Percentiles rank a stretch among this genome's conserved stretches.
Conservation (phyloP, 352 stramenopile species). For the Blastocystis sp. region DNA sequence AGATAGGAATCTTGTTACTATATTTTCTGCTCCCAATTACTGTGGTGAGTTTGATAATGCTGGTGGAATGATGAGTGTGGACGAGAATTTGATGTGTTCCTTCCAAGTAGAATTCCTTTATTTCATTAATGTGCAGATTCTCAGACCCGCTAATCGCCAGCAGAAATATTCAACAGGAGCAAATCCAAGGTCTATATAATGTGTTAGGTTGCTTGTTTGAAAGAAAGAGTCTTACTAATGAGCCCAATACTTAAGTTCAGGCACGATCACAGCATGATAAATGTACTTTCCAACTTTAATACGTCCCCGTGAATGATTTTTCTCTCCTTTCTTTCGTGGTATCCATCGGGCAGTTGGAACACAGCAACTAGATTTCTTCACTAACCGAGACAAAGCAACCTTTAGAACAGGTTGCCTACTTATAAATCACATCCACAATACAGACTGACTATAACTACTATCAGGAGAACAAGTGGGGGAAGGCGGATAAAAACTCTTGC, state of each 20-base stretch:
- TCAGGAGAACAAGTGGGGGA: background rate
- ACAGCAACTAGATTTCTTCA: constrained; percentile 1
- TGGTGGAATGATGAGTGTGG: constrained; percentile 78
- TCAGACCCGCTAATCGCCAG: constrained; percentile 23
- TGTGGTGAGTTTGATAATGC: constrained; percentile 76
- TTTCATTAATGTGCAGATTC: background rate
- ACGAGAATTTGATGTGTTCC: constrained; percentile 78
- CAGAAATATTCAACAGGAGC: constrained; percentile 61
- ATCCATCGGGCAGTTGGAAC: constrained; percentile 46
- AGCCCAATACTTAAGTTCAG: background rate
- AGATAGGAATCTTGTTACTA: constrained; percentile 73
- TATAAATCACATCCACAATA: background rate
- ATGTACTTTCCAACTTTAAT: constrained; percentile 61
- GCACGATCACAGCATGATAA: constrained; percentile 8
- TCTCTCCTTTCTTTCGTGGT: constrained; percentile 43
- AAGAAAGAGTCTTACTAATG: background rate
- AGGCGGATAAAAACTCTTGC: background rate
- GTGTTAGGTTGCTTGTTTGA: constrained; percentile 24
- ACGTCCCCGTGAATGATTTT: background rate
- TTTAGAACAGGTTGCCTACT: background rate
- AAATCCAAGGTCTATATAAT: constrained; percentile 18
- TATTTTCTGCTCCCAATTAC: constrained; percentile 75
- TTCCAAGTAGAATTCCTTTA: constrained; percentile 72
- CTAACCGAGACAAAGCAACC: background rate
- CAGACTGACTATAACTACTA: background rate